A percentile compares a stretch with the other conserved stretches of the same genome.
These are phyloP conservation scores for Ogataea neopini DNA, from an alignment of 805 yeast species.

Conservation along the genomic window DNA sequence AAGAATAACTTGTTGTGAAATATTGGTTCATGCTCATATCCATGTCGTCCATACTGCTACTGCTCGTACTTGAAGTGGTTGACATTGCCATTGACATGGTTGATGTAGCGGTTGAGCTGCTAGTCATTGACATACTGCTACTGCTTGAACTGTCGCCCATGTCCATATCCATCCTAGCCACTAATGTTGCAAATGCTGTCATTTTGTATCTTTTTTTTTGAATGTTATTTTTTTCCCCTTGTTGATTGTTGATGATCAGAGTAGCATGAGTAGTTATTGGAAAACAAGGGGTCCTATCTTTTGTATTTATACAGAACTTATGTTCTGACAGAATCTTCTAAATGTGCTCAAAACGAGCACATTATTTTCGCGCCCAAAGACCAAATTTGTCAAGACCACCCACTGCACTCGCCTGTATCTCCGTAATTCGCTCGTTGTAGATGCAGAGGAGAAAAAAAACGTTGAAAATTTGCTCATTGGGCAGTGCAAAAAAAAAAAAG, in stretches of 20 bases:
- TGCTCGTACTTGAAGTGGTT: conserved; percentile 18
- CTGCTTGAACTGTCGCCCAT: conserved; percentile 18
- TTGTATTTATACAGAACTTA: not conserved
- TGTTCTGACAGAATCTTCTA: not conserved
- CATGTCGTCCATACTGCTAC: conserved; percentile 14
- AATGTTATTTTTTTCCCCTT: not conserved
- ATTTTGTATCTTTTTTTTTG: not conserved
- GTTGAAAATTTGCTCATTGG: conserved; percentile 7
- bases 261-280: too few relatives aligned
- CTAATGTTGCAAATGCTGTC: conserved; percentile 1
- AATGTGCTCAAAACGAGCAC: conserved; percentile 2
- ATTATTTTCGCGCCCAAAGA: not conserved
- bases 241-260: not conserved
- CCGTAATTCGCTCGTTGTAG: conserved; percentile 7
- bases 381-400: not conserved
- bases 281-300: not conserved
- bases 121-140: conserved; percentile 16
- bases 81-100: conserved; percentile 24
- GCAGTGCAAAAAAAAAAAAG: not conserved
- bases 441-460: not conserved
- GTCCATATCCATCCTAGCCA: conserved; percentile 8
- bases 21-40: conserved; percentile 57
- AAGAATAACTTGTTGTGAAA: conserved; percentile 49
- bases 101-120: conserved; percentile 9
- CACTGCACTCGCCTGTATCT: conserved; percentile 7